Evolutionary conservation across 2,329 filamentous ascomycete genomes (phyloP), one percentile per base, ranked within the genome.

Genomic region (Zymoseptoria brevis): DNA sequence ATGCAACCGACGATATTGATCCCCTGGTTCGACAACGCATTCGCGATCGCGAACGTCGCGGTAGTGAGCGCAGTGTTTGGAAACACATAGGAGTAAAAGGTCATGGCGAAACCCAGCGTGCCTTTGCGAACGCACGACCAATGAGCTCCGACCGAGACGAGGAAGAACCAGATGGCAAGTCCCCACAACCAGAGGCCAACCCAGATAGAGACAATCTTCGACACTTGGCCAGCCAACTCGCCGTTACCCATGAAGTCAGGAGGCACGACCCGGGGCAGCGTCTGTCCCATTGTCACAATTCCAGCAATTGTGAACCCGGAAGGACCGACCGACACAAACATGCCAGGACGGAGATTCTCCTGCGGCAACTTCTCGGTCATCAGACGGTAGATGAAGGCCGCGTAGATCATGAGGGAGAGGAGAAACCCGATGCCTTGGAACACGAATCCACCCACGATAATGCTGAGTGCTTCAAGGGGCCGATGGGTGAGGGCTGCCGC

Each of bases 361-460:
- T 83, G 81, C 0, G 90, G 90, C 0, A 95, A 78, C 68, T 94
- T 94, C 69, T 93, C 88, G 0, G 89, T 93, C 89, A 94, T 94
- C 26, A 95, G 80, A 29, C 90, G 84, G 71, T 94, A 94, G 54
- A 95, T 83, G 70, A 92, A 94, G 54, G 90, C 88, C 1, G 87
- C 84, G 62, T 90, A 91, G 24, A 95, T 88, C 86, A 92, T 92
- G 60, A 93, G 81, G 0, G 81, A 81, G 50, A 87, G 80, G 64
- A 86, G 71, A 67, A 86, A 86, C 1, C 83, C 84, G 54, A 85
- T 81, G n/a, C 83, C 83, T 71, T 87, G 84, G 41, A 86, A 79
- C 2, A 83, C 79, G 58, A 79, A 81, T 9, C 83, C 84, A 5
- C 81, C 82, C 48, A 86, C 73, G 30, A 86, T 81, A 59, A 86